Percentiles rank a stretch among this genome's conserved stretches.
phyloP scores from a whole-genome alignment of 176 grass and related monocot genomes.

The Avena insularis region DNA sequence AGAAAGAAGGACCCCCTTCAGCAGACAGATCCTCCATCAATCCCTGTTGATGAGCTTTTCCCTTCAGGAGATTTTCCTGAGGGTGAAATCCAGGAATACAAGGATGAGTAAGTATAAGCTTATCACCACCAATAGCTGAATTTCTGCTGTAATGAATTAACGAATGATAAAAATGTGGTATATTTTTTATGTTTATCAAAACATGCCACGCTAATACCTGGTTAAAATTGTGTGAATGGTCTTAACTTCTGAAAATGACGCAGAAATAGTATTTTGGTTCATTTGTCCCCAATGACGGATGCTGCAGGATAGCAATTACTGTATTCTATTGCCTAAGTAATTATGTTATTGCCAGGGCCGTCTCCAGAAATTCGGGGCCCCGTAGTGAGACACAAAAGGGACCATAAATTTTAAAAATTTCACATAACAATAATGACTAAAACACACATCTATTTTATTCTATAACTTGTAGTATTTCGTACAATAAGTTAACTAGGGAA shows the following conservation, averaged over 20 bases:
- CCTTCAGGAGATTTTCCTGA: constrained; percentile 81
- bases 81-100: constrained; percentile 89
- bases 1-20: constrained; percentile 82
- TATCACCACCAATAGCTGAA: neutral
- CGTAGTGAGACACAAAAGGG: no score
- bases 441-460: no score
- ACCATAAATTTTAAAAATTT: no score
- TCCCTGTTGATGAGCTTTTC: constrained; percentile 92
- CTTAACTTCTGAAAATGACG: constrained; percentile 16
- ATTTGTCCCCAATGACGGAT: neutral
- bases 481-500: no score
- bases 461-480: no score
- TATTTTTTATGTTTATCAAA: constrained; percentile 5
- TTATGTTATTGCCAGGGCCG: neutral
- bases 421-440: no score
- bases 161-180: constrained; percentile 2
- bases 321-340: constrained; percentile 27
- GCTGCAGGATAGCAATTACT: neutral
- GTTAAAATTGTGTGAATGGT: constrained; percentile 13
- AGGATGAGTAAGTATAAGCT: constrained; percentile 71
- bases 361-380: constrained; percentile 71
- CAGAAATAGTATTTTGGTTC: neutral
- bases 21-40: constrained; percentile 89
- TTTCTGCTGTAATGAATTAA: constrained; percentile 17
- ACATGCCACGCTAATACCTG: neutral